Evolutionary conservation across 1,284 basidiomycete species (phyloP).

Genomic region (Athelia psychrophila): DNA sequence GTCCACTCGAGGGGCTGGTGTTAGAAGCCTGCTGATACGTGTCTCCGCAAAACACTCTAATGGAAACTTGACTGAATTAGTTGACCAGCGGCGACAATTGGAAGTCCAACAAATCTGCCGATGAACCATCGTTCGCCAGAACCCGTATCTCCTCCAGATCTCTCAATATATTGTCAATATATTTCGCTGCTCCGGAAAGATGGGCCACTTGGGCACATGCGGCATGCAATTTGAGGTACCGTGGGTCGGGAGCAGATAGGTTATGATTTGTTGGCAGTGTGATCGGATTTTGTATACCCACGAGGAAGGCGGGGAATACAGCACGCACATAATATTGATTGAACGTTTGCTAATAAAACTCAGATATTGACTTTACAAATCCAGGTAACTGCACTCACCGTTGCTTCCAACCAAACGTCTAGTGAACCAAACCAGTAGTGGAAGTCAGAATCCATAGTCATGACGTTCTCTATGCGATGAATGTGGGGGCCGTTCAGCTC

Average conservation of each 20-base stretch:
- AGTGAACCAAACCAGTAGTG: constrained; percentile 3
- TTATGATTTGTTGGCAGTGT: neutral
- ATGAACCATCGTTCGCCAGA: constrained; percentile 18
- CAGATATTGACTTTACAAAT: neutral
- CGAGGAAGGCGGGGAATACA: neutral
- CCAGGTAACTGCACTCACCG: constrained; percentile 1
- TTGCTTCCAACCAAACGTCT: constrained; percentile 3
- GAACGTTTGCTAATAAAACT: neutral
- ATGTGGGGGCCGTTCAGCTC: constrained; percentile 1
- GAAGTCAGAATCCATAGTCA: neutral
- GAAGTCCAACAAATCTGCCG: constrained; percentile 10
- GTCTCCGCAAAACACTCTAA: too few species aligned
- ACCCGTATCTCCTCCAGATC: constrained; percentile 17
- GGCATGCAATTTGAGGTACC: constrained; percentile 17
- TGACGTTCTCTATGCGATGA: constrained; percentile 3
- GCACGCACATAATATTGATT: neutral
- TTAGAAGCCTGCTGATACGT: too few species aligned
- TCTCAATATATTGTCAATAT: constrained; percentile 12
- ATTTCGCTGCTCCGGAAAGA: constrained; percentile 17
- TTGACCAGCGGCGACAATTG: neutral
- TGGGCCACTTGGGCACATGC: constrained; percentile 15
- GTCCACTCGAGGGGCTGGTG: too few species aligned
- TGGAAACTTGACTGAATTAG: too few species aligned
- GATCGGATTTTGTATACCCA: neutral
- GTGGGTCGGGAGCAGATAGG: constrained; percentile 9